Evolutionary conservation across 176 grass and related monocot species (phyloP).

Genomic region (Eleusine indica): DNA sequence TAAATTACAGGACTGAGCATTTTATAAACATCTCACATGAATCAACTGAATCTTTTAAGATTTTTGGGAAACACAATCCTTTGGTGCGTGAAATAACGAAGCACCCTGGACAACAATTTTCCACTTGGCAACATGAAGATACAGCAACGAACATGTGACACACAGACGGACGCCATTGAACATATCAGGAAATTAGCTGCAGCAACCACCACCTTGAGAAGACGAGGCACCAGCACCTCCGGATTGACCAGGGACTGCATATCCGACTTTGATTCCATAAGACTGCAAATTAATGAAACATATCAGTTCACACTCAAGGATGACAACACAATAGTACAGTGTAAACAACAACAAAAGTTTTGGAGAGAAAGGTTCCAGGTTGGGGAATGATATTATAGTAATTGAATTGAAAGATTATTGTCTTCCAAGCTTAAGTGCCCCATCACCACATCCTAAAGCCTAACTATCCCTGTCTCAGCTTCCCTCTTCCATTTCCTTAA

Average conservation of each 20-base stretch:
- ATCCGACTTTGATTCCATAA: conserved; percentile 74
- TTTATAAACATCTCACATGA: conserved; percentile 24
- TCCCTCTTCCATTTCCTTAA: not conserved
- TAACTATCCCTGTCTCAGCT: not conserved
- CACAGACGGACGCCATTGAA: conserved; percentile 13
- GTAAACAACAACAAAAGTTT: not conserved
- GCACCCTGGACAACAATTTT: conserved; percentile 43
- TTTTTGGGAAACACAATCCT: conserved; percentile 19
- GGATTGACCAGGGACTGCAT: conserved; percentile 48
- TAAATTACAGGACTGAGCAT: conserved; percentile 16
- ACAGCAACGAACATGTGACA: conserved; percentile 2
- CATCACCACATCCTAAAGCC: not conserved
- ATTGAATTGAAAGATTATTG: not conserved
- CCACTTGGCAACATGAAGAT: conserved; percentile 17
- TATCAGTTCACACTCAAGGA: not conserved
- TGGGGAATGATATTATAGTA: not conserved
- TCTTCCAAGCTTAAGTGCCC: not conserved
- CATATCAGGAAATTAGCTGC: conserved; percentile 48
- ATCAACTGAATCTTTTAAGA: conserved; percentile 33
- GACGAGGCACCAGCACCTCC: conserved; percentile 57
- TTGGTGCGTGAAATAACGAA: conserved; percentile 47
- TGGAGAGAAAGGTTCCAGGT: not conserved
- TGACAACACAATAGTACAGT: not conserved
- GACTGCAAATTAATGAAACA: conserved; percentile 44
- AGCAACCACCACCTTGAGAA: conserved; percentile 63